These are phyloP conservation scores for Crucihimalaya himalaica DNA, from an alignment of 345 rosid genomes.

Conservation along the genomic window DNA sequence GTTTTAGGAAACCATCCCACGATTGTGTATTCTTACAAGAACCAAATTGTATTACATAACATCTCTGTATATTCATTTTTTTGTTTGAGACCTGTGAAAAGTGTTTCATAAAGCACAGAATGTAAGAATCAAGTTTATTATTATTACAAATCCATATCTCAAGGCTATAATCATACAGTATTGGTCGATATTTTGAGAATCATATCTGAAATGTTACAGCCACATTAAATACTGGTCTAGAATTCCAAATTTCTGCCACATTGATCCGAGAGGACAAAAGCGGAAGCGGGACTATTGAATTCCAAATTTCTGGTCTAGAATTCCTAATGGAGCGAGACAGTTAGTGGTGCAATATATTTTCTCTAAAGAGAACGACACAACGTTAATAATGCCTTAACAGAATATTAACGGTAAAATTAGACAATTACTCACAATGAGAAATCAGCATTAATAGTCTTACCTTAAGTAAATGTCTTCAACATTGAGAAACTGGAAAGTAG, in stretches of 20 bases:
- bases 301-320: conserved; percentile 93
- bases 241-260: no score
- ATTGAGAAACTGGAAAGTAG: conserved; percentile 26
- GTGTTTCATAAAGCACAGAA: not conserved
- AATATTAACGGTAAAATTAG: conserved; percentile 20
- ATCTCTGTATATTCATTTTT: conserved; percentile 30
- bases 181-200: conserved; percentile 6
- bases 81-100: conserved; percentile 18
- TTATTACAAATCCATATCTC: conserved; percentile 31
- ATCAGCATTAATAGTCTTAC: conserved; percentile 29
- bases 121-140: conserved; percentile 20
- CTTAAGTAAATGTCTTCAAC: conserved; percentile 21
- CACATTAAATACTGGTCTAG: not conserved
- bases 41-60: conserved; percentile 33
- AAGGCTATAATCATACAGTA: conserved; percentile 20
- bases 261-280: not conserved
- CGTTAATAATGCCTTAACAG: not conserved
- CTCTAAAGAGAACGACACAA: not conserved
- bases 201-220: conserved; percentile 38
- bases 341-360: conserved; percentile 65
- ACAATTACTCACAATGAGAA: conserved; percentile 16
- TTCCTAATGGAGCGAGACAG: conserved; percentile 97
- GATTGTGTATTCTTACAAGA: conserved; percentile 36
- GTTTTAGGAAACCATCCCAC: conserved; percentile 33
- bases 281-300: not conserved